These are phyloP conservation scores for Cladobotryum protrusum DNA, from an alignment of 2,329 filamentous ascomycete species.

Conservation along the genomic window DNA sequence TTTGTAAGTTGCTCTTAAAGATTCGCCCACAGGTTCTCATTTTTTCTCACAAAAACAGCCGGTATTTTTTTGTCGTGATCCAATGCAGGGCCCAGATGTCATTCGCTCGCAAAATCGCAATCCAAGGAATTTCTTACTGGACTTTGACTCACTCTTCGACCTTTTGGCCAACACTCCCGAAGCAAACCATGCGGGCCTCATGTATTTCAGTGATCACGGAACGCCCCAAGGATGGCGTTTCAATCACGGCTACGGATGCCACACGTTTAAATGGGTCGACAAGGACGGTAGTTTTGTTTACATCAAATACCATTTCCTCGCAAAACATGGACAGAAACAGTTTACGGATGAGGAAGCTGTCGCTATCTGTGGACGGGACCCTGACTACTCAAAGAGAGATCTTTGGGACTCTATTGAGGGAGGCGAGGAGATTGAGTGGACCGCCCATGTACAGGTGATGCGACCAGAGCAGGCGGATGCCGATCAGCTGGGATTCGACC, in stretches of 20 bases:
- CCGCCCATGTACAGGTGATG: slow-evolving; percentile 32
- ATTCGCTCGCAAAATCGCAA: slow-evolving; percentile 2
- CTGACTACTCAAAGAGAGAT: slow-evolving; percentile 39
- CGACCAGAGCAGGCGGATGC: slow-evolving; percentile 41
- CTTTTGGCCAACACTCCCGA: no score
- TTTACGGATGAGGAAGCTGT: slow-evolving; percentile 34
- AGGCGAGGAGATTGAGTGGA: neutral
- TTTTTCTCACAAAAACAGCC: slow-evolving; percentile 39
- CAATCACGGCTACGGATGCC: no score
- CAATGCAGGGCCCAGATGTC: slow-evolving; percentile 36
- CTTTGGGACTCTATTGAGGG: slow-evolving; percentile 34
- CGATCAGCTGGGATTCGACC: neutral
- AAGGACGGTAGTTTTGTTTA: no score
- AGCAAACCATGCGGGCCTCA: no score
- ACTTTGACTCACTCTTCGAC: no score
- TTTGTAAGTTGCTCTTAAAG: slow-evolving; percentile 45
- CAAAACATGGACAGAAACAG: slow-evolving; percentile 39
- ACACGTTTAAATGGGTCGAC: no score
- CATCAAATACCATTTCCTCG: no score
- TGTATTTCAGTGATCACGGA: no score
- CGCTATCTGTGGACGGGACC: slow-evolving; percentile 36
- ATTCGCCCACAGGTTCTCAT: neutral
- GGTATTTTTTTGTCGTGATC: slow-evolving; percentile 42
- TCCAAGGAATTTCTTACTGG: no score
- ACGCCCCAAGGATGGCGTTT: no score